Conservation (phyloP, 2,329 filamentous ascomycete genomes). For the Alternaria longipes region DNA sequence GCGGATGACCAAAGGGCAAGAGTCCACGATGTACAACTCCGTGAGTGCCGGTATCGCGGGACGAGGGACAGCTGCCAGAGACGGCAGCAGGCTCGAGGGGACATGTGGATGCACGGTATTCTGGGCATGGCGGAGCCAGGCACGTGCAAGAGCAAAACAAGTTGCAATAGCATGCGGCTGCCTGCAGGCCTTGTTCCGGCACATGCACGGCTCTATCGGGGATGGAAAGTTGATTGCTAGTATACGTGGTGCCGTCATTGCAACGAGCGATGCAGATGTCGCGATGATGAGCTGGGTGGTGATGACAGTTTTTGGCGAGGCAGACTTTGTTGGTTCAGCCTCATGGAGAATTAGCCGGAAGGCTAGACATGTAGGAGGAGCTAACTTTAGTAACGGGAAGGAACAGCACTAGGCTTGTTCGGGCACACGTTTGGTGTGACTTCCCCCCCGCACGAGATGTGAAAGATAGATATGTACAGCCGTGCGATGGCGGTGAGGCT, state of each 20-base stretch:
- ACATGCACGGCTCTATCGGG: constrained; percentile 9
- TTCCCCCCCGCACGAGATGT: constrained; percentile 19
- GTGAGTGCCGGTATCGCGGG: not conserved
- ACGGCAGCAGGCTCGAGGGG: not conserved
- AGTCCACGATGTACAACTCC: not conserved
- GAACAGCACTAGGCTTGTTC: constrained; percentile 8
- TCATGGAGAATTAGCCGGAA: constrained; percentile 14
- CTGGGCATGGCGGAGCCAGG: constrained; percentile 16
- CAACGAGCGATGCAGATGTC: not conserved
- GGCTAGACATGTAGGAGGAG: constrained; percentile 8
- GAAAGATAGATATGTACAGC: constrained; percentile 12
- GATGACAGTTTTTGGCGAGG: constrained; percentile 29
- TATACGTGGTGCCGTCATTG: constrained; percentile 19
- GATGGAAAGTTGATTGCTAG: constrained; percentile 13
- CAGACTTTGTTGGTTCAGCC: constrained; percentile 25
- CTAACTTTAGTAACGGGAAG: constrained; percentile 28
- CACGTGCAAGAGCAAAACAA: constrained; percentile 1
- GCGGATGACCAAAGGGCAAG: not conserved
- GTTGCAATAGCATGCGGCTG: constrained; percentile 5
- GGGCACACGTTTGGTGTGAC: not conserved
- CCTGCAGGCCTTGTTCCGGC: constrained; percentile 3
- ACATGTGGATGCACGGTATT: constrained; percentile 8
- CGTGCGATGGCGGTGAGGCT: constrained; percentile 13
- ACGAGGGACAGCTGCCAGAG: not conserved
- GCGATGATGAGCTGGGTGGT: constrained; percentile 7